Conservation (phyloP, 345 rosid genomes). For the Moricandia arvensis region DNA sequence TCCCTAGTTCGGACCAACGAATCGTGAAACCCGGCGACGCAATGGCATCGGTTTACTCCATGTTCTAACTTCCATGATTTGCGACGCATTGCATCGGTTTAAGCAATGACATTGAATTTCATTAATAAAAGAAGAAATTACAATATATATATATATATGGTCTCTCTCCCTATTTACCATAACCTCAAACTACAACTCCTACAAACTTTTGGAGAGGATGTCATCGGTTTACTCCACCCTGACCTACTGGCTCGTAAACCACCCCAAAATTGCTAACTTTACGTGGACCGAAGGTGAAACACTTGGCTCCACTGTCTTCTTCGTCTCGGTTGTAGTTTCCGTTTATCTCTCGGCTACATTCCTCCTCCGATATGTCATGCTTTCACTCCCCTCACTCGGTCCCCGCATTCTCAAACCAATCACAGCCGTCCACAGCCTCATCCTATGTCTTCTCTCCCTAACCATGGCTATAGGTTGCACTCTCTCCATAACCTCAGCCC, state of each 20-base stretch:
- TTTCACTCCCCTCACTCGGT: slow-evolving; percentile 32
- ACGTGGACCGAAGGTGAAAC: slow-evolving; percentile 58
- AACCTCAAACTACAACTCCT: not conserved
- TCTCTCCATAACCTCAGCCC: slow-evolving; percentile 43
- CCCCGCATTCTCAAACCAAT: slow-evolving; percentile 58
- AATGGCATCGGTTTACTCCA: slow-evolving; percentile 16
- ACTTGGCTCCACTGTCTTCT: slow-evolving; percentile 52
- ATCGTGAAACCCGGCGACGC: not conserved
- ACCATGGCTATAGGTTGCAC: slow-evolving; percentile 70
- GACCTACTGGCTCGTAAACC: slow-evolving; percentile 54
- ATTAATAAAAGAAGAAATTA: no score
- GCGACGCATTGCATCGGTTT: no score
- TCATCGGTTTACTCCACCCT: slow-evolving; percentile 2
- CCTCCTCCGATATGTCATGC: slow-evolving; percentile 37
- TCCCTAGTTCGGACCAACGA: not conserved
- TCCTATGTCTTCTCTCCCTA: slow-evolving; percentile 59
- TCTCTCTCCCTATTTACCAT: not conserved
- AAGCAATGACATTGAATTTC: no score
- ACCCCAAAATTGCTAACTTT: slow-evolving; percentile 54
- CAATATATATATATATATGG: not conserved
- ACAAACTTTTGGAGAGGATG: not conserved
- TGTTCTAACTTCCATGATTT: not conserved
- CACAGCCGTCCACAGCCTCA: slow-evolving; percentile 71
- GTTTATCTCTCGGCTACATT: slow-evolving; percentile 52
- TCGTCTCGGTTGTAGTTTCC: slow-evolving; percentile 49